Evolutionary conservation across 1,284 basidiomycete species (phyloP), one percentile per base, ranked within the genome.

Genomic region (Austroboletus novae-zelandiae): DNA sequence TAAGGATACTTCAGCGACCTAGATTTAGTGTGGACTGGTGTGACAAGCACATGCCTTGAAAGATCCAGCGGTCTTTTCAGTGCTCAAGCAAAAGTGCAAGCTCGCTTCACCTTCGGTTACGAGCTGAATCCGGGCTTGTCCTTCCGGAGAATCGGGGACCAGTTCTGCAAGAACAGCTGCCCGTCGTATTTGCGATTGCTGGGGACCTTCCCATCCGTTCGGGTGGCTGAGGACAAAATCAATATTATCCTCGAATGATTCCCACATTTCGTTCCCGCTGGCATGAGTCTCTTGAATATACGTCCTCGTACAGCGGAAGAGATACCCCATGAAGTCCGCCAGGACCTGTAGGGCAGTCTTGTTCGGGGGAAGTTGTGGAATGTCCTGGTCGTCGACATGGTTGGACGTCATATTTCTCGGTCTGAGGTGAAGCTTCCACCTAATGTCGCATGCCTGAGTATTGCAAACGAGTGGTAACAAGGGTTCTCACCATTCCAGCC

Each of bases 71-170:
- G 69, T 67, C 25, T 75, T 61, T 7, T 70, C 74, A 45, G 64
- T 72, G 6, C 65, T 68, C 43, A 78, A 57, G 36, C 76, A 76
- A 43, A 70, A 78, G 53, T 78, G 75, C 4, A 79, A 56, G 60
- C 74, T 75, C 1, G 77, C 77, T 57, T 79, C 77, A 15, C 77
- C 77, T 55, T 79, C 78, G 1, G 76, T 77, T 2, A 79, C 73
- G 15, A 79, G 74, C 11, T 69, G 71, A 15, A 79, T 61, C 14
- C 72, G 69, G 15, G 68, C 39, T 45, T 72, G 71, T 3, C 71
- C 76, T 36, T 61, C 63, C 0, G 52, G 34, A 8, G 64, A 67
- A 52, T 72, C 67, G 0, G 65, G 61, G 1, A 74, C 57, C 7
- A 75, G 55, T 5, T 68, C 66, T 13, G 68, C 74, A 27, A 57